Evolutionary conservation across 2,329 filamentous ascomycete species (phyloP).

Genomic region (Aspergillus pseudoterreus): DNA sequence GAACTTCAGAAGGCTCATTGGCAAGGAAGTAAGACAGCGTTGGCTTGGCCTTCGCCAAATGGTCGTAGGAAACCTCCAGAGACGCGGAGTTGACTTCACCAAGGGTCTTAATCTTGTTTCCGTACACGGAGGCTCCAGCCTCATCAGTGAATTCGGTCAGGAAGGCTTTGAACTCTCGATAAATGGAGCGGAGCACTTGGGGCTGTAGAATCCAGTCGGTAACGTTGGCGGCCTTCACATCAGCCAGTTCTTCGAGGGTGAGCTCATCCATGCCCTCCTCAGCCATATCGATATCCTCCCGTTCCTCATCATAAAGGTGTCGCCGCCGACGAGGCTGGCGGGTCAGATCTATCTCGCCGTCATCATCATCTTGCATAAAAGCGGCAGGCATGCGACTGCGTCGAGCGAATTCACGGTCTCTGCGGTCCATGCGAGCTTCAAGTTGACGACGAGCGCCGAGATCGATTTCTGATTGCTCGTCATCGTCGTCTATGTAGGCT

Average conservation of each 20-base stretch:
- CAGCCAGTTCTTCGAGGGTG: conserved; percentile 82
- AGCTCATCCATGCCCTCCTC: conserved; percentile 94
- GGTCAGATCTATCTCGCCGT: conserved; percentile 78
- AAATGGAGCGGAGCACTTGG: conserved; percentile 86
- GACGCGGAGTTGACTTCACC: conserved; percentile 96
- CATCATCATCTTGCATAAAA: conserved; percentile 70
- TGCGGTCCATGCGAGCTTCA: conserved; percentile 58
- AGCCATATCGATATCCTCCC: conserved; percentile 82
- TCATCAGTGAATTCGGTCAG: conserved; percentile 93
- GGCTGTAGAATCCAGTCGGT: conserved; percentile 94
- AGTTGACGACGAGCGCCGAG: conserved; percentile 56
- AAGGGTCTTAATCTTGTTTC: conserved; percentile 88
- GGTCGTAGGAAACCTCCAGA: conserved; percentile 92
- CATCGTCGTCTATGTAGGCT: conserved; percentile 61
- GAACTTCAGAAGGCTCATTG: conserved; percentile 90
- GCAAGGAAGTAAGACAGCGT: conserved; percentile 93
- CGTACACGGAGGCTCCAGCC: conserved; percentile 86
- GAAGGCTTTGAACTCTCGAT: conserved; percentile 95
- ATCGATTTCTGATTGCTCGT: conserved; percentile 61
- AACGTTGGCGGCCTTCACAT: conserved; percentile 88
- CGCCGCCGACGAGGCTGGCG: conserved; percentile 79
- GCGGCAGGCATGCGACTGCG: conserved; percentile 59
- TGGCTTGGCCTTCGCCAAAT: conserved; percentile 84
- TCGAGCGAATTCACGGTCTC: conserved; percentile 59
- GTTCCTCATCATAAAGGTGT: conserved; percentile 90